These are phyloP conservation scores for Botryosphaeria dothidea DNA, from an alignment of 2,329 filamentous ascomycete genomes.

Conservation along the genomic window DNA sequence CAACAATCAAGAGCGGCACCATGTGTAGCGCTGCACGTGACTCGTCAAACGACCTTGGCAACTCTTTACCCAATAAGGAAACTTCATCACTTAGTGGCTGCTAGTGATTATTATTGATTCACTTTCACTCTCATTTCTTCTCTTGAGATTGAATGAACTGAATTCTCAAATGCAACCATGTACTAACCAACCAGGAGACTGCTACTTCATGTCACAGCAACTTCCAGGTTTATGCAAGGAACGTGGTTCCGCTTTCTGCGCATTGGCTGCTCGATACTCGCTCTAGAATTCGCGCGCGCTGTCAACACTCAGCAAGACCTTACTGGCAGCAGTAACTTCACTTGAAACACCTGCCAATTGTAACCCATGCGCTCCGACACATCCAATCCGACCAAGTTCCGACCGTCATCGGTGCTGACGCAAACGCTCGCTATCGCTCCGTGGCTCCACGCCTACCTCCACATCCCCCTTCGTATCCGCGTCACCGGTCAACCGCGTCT, in stretches of 20 bases:
- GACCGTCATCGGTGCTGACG: constrained; percentile 24
- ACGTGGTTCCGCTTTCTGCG: constrained; percentile 27
- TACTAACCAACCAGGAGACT: not conserved
- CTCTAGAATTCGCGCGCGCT: constrained; percentile 20
- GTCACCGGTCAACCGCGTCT: no score
- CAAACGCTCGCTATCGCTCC: constrained; percentile 25
- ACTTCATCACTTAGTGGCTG: not conserved
- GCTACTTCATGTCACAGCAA: not conserved
- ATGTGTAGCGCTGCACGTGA: not conserved
- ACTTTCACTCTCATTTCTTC: not conserved
- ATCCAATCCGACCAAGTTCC: constrained; percentile 18
- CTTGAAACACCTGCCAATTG: constrained; percentile 20
- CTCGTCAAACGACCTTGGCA: not conserved
- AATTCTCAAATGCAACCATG: no score
- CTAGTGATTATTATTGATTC: not conserved
- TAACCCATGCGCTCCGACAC: constrained; percentile 18
- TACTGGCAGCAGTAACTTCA: not conserved
- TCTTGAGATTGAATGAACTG: no score
- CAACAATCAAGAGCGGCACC: not conserved
- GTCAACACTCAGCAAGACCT: not conserved
- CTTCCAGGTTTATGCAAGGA: constrained; percentile 25
- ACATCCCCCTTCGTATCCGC: no score
- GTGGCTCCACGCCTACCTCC: constrained; percentile 30
- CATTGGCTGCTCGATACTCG: constrained; percentile 26
- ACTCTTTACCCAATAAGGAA: not conserved